phyloP scores from a whole-genome alignment of 139 green algal species.

The Chlamydomonas sphaeroides region DNA sequence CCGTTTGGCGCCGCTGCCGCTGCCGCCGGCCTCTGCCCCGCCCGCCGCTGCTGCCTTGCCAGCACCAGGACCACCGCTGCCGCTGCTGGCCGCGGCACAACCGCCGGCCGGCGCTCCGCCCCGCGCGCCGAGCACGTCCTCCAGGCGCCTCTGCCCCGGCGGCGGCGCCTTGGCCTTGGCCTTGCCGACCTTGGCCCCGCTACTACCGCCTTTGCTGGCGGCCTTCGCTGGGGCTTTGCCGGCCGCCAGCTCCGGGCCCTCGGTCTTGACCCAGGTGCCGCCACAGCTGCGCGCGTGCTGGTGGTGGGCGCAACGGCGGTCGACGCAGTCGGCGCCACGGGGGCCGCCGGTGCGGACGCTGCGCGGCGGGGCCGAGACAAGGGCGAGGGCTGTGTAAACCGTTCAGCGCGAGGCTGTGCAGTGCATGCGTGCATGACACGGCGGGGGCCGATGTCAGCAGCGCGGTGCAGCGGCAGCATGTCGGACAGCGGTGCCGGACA shows the following conservation, averaged over 20 bases:
- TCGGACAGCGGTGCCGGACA: too few species aligned
- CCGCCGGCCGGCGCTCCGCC: too few species aligned
- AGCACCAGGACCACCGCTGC: neutral
- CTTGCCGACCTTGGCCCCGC: neutral
- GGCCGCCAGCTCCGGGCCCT: neutral
- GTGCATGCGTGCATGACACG: too few species aligned
- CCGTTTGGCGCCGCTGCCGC: neutral
- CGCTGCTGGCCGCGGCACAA: neutral
- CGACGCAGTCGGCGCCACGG: slow-evolving; percentile 48
- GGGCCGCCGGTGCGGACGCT: neutral
- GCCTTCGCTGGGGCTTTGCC: neutral
- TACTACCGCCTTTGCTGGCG: neutral
- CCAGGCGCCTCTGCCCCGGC: slow-evolving; percentile 1
- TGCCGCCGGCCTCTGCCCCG: too few species aligned
- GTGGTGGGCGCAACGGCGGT: slow-evolving; percentile 69
- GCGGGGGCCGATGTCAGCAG: too few species aligned
- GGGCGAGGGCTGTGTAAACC: neutral
- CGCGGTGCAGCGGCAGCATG: too few species aligned
- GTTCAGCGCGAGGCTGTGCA: neutral
- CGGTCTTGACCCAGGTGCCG: slow-evolving; percentile 53
- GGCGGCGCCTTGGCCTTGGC: neutral
- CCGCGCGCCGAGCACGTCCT: neutral
- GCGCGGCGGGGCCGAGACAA: neutral
- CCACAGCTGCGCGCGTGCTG: slow-evolving; percentile 69
- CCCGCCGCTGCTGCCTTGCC: too few species aligned